Evolutionary conservation across 306 rosid species (phyloP).

Genomic region (Mucuna pruriens): DNA sequence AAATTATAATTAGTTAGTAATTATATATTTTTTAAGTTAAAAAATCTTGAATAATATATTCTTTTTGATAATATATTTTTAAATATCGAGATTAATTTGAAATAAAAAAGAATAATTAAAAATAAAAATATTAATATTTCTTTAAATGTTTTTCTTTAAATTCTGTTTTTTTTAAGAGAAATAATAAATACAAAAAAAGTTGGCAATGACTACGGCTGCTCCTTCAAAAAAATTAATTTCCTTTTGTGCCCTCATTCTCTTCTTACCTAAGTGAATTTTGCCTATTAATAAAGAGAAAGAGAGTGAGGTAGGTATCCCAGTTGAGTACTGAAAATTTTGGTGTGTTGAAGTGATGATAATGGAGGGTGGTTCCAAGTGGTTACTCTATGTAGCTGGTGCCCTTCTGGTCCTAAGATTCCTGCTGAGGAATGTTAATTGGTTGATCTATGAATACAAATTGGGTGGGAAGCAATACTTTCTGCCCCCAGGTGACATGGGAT

Average conservation of each 20-base stretch:
- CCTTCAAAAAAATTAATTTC: too few relatives aligned
- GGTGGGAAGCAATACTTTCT: conserved; percentile 57
- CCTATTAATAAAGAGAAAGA: background rate
- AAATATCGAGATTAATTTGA: too few relatives aligned
- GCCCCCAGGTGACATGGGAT: conserved; percentile 88
- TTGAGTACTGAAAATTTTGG: background rate
- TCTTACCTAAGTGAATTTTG: background rate
- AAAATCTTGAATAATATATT: too few relatives aligned
- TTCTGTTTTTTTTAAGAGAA: too few relatives aligned
- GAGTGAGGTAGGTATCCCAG: background rate
- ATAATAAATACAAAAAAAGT: too few relatives aligned
- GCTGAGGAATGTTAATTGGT: conserved; percentile 57
- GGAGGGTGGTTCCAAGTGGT: background rate
- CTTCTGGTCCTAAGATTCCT: conserved; percentile 39
- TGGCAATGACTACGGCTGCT: too few relatives aligned
- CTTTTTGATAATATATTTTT: too few relatives aligned
- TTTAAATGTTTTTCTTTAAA: too few relatives aligned
- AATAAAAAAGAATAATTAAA: too few relatives aligned
- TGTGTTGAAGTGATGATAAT: background rate
- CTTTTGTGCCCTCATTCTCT: background rate
- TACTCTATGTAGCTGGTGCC: conserved; percentile 4
- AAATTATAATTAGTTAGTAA: too few relatives aligned
- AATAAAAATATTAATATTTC: too few relatives aligned
- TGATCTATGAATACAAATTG: conserved; percentile 55
- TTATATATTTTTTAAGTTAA: too few relatives aligned